phyloP scores from a whole-genome alignment of 805 yeast species.

The Starmerella geochares region DNA sequence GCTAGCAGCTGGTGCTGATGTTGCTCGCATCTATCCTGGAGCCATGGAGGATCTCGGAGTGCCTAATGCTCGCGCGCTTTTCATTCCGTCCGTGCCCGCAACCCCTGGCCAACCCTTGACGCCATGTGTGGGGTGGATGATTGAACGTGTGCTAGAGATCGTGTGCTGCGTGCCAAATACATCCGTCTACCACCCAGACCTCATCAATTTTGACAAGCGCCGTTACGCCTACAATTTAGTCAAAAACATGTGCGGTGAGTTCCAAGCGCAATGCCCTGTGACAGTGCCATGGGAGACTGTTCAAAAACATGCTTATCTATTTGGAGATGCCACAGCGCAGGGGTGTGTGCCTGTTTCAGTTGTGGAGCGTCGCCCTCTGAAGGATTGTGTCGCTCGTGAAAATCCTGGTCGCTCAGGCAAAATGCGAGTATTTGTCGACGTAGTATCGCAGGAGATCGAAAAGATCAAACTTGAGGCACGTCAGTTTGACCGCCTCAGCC shows the following conservation, averaged over 20 bases:
- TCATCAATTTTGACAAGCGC: slow-evolving; percentile 79
- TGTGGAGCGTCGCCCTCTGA: slow-evolving; percentile 28
- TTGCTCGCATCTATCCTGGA: slow-evolving; percentile 22
- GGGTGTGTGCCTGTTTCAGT: slow-evolving; percentile 5
- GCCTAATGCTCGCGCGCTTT: slow-evolving; percentile 22
- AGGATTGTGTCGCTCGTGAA: slow-evolving; percentile 40
- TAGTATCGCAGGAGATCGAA: slow-evolving; percentile 42
- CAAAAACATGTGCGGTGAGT: slow-evolving; percentile 36
- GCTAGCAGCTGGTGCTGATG: slow-evolving; percentile 47
- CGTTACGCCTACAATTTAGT: slow-evolving; percentile 57
- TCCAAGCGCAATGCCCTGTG: slow-evolving; percentile 13
- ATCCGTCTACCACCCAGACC: slow-evolving; percentile 50
- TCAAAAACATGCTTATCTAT: slow-evolving; percentile 8
- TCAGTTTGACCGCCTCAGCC: slow-evolving; percentile 32
- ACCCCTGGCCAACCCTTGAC: slow-evolving; percentile 39
- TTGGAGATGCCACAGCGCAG: slow-evolving; percentile 9
- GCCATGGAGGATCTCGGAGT: neutral
- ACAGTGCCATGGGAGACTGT: slow-evolving; percentile 9
- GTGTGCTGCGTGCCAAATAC: slow-evolving; percentile 70
- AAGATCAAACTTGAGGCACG: slow-evolving; percentile 44
- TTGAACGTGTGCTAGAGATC: slow-evolving; percentile 67
- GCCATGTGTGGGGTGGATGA: slow-evolving; percentile 88
- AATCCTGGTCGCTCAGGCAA: slow-evolving; percentile 29
- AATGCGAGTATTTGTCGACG: slow-evolving; percentile 37
- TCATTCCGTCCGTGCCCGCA: slow-evolving; percentile 28